A percentile compares a stretch with the other conserved stretches of the same genome.
Conservation (phyloP, 306 rosid genomes). For the Cicer chorassanicum region DNA sequence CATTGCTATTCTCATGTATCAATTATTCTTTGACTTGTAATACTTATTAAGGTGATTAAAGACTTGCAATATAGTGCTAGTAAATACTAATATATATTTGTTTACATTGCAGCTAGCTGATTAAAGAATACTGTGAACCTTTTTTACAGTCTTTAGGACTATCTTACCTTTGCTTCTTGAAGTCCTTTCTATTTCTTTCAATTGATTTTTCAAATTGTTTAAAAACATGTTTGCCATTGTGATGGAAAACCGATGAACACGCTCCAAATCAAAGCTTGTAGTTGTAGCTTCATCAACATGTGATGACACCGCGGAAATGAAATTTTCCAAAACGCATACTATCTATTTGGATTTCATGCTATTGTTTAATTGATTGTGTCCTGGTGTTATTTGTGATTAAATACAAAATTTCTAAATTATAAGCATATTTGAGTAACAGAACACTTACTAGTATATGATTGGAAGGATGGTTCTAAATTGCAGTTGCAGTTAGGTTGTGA, state of each 20-base stretch:
- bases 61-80: too few species aligned
- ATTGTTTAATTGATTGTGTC: background rate
- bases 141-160: background rate
- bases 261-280: background rate
- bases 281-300: too few species aligned
- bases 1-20: too few species aligned
- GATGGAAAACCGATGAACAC: background rate
- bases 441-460: too few species aligned
- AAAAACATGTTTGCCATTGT: background rate
- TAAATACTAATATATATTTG: too few species aligned
- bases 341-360: background rate
- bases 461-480: too few species aligned
- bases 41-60: too few species aligned
- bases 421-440: too few species aligned
- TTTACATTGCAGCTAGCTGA: background rate
- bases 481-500: too few species aligned
- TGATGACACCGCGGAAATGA: background rate
- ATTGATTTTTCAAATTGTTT: background rate
- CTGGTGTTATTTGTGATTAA: background rate
- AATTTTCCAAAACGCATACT: background rate
- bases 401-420: too few species aligned
- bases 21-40: too few species aligned
- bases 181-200: background rate
- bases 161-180: background rate
- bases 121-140: background rate